phyloP scores from a whole-genome alignment of 352 stramenopile species.

The Pythium pyrilobum region DNA sequence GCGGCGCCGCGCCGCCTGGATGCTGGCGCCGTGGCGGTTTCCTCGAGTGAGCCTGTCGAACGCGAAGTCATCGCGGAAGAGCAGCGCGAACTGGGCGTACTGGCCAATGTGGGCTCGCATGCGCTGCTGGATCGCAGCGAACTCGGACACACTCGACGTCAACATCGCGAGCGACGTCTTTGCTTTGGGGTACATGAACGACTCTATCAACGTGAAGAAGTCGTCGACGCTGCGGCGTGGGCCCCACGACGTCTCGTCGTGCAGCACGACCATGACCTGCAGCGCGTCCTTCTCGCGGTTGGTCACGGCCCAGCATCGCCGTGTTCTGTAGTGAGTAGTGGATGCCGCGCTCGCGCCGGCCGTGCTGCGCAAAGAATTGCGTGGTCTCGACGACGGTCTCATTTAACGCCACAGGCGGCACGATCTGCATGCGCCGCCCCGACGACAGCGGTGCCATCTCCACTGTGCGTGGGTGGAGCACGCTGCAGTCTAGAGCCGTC shows the following conservation, averaged over 20 bases:
- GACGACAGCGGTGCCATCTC: neutral
- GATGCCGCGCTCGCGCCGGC: conserved; percentile 1
- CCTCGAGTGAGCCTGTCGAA: conserved; percentile 2
- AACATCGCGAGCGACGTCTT: conserved; percentile 34
- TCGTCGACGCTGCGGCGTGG: conserved; percentile 13
- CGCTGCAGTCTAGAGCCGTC: too few relatives aligned
- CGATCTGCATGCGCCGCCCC: neutral
- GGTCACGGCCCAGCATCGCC: neutral
- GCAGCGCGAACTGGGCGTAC: conserved; percentile 22
- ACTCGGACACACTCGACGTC: conserved; percentile 29
- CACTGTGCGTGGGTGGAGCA: neutral
- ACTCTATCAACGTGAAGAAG: conserved; percentile 27
- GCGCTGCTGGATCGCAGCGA: conserved; percentile 11
- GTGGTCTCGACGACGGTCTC: conserved; percentile 1
- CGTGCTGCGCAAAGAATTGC: conserved; percentile 4
- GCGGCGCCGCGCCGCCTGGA: conserved; percentile 27
- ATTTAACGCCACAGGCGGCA: neutral
- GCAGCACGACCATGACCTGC: conserved; percentile 26
- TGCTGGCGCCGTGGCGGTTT: conserved; percentile 20
- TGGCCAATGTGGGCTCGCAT: conserved; percentile 16
- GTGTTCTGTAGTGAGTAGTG: neutral
- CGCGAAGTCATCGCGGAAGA: conserved; percentile 36
- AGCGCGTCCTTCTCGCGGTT: conserved; percentile 13
- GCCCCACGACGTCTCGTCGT: conserved; percentile 30
- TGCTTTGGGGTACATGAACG: conserved; percentile 21